A percentile compares a stretch with the other conserved stretches of the same genome.
These are phyloP conservation scores for Fusarium aywerte DNA, from an alignment of 2,329 filamentous ascomycete genomes.

Conservation along the genomic window DNA sequence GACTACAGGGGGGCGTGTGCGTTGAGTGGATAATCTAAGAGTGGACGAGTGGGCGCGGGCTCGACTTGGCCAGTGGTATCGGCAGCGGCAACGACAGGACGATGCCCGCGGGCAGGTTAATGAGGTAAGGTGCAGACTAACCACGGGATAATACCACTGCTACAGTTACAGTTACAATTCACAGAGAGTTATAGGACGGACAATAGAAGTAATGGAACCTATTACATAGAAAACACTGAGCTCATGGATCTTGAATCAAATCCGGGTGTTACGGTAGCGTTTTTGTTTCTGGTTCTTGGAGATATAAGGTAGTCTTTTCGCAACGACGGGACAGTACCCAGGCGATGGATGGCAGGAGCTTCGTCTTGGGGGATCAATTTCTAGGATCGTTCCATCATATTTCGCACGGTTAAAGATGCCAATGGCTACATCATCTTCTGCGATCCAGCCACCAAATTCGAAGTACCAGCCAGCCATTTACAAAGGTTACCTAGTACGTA, in stretches of 20 bases:
- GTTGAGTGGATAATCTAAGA: conserved; percentile 37
- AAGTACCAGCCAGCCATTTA: conserved; percentile 10
- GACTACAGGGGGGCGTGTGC: conserved; percentile 44
- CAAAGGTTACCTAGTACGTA: not conserved
- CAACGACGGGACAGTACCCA: not conserved
- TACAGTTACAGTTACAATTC: conserved; percentile 1
- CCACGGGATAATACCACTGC: not conserved
- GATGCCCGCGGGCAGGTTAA: conserved; percentile 16
- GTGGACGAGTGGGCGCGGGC: conserved; percentile 33
- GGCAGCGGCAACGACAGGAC: conserved; percentile 10
- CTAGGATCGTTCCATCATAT: not conserved
- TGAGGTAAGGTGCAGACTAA: conserved; percentile 8
- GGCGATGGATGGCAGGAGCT: not conserved
- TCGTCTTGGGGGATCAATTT: conserved; percentile 3
- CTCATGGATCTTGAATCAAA: not conserved
- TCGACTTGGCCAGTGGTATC: conserved; percentile 34
- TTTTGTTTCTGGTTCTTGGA: not conserved
- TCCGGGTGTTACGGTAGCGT: not conserved
- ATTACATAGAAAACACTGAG: not conserved
- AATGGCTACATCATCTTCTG: not conserved
- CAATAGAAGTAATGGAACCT: not conserved
- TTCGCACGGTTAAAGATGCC: not conserved
- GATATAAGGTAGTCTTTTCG: not conserved
- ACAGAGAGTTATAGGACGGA: not conserved
- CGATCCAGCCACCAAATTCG: not conserved